Percentiles rank a stretch among this genome's conserved stretches.
Evolutionary conservation across 495 filamentous ascomycete genomes (phyloP).

Genomic region (Penicillium longicatenatum): DNA sequence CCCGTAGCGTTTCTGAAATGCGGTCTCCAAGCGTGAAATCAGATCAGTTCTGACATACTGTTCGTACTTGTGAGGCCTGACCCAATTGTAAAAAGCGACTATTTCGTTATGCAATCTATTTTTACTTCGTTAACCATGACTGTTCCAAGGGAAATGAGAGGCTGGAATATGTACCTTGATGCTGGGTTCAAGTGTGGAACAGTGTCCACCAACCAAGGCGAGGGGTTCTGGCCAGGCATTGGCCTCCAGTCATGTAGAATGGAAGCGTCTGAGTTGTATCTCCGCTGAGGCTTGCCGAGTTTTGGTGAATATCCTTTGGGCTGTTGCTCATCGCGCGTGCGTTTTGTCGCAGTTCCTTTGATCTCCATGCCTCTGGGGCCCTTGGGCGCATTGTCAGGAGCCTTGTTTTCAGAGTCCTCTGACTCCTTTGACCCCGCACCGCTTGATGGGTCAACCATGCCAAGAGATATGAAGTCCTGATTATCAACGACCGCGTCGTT

Average conservation of each 20-base stretch:
- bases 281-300: slow-evolving; percentile 46
- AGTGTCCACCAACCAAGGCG: slow-evolving; percentile 58
- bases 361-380: slow-evolving; percentile 28
- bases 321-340: slow-evolving; percentile 64
- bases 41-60: slow-evolving; percentile 70
- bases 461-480: slow-evolving; percentile 84
- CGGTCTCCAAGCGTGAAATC: slow-evolving; percentile 59
- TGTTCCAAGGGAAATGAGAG: slow-evolving; percentile 19
- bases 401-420: slow-evolving; percentile 6
- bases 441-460: slow-evolving; percentile 47
- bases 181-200: neutral
- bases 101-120: slow-evolving; percentile 74
- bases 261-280: slow-evolving; percentile 43
- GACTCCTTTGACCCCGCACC: neutral
- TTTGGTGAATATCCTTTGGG: slow-evolving; percentile 54
- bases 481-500: slow-evolving; percentile 60
- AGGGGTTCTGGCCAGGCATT: slow-evolving; percentile 41
- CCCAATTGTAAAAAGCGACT: slow-evolving; percentile 82
- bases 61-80: slow-evolving; percentile 77
- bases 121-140: slow-evolving; percentile 33
- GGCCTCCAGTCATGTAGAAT: slow-evolving; percentile 62
- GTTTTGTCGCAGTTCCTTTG: slow-evolving; percentile 45
- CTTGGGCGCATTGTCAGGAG: slow-evolving; percentile 40
- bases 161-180: neutral
- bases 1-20: slow-evolving; percentile 52